These are phyloP conservation scores for Erodium chrysanthum DNA, from an alignment of 441 rosid genomes.

Conservation along the genomic window DNA sequence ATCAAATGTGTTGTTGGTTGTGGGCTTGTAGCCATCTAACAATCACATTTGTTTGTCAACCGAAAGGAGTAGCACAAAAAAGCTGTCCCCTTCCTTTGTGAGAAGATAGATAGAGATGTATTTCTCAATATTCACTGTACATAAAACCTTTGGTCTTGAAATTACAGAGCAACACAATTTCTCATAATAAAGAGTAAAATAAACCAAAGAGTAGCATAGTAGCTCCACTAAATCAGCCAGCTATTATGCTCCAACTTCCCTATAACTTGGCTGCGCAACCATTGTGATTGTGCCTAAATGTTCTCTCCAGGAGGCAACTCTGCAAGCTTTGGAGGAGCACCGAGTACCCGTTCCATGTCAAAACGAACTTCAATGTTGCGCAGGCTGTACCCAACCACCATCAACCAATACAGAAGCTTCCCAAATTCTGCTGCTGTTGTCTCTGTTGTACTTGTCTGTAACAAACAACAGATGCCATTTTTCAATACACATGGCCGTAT, in stretches of 20 bases:
- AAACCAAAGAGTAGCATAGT: not conserved
- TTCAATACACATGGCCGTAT: not conserved
- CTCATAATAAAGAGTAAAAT: no score
- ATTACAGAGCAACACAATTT: no score
- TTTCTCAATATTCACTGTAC: no score
- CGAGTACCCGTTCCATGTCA: slow-evolving; percentile 90
- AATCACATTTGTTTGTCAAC: no score
- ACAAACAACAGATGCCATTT: not conserved
- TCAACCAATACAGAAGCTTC: slow-evolving; percentile 79
- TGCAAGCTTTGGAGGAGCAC: slow-evolving; percentile 59
- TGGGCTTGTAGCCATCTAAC: no score
- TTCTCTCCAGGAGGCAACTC: slow-evolving; percentile 87
- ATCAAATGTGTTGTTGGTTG: no score
- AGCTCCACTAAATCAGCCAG: not conserved
- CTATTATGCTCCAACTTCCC: not conserved
- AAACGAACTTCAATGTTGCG: slow-evolving; percentile 93
- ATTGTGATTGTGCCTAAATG: slow-evolving; percentile 25
- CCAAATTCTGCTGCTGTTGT: slow-evolving; percentile 80
- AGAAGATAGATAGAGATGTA: no score
- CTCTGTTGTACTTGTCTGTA: slow-evolving; percentile 63
- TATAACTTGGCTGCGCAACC: not conserved
- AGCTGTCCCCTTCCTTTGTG: no score
- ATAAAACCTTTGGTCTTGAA: no score
- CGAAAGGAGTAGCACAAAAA: no score
- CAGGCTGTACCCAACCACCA: slow-evolving; percentile 92